Evolutionary conservation across 1,139 yeast genomes (phyloP).

Genomic region (Hemisphaericaspora lyxosophila): DNA sequence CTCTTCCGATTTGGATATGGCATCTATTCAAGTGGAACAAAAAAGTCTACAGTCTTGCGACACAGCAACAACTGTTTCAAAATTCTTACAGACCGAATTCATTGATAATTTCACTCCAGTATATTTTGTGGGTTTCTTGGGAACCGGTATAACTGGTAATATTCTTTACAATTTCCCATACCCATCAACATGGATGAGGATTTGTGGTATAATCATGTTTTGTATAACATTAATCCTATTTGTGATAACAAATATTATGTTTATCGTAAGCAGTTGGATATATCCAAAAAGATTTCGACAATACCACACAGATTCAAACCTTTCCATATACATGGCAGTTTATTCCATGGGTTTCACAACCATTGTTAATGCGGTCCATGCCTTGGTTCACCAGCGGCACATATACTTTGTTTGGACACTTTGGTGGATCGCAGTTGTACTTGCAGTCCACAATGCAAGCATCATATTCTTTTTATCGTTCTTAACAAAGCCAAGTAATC

Average conservation of each 20-base stretch:
- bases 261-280: constrained; percentile 7
- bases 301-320: constrained; percentile 43
- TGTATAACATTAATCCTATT: constrained; percentile 38
- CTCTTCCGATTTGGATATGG: neutral
- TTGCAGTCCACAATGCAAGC: constrained; percentile 13
- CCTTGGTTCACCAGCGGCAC: constrained; percentile 35
- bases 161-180: constrained; percentile 67
- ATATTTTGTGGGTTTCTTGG: constrained; percentile 76
- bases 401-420: constrained; percentile 13
- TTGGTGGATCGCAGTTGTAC: constrained; percentile 16
- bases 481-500: constrained; percentile 12
- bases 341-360: constrained; percentile 75
- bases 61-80: neutral
- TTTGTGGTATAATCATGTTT: constrained; percentile 55
- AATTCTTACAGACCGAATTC: constrained; percentile 8
- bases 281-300: constrained; percentile 28
- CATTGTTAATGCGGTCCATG: constrained; percentile 47
- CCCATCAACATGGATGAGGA: constrained; percentile 56
- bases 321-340: constrained; percentile 69
- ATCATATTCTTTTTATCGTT: constrained; percentile 14
- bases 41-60: neutral
- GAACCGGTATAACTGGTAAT: constrained; percentile 68
- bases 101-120: constrained; percentile 33
- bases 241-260: constrained; percentile 24
- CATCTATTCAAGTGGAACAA: neutral